Evolutionary conservation across 1,284 basidiomycete species (phyloP).

Genomic region (Mrakiaceae sp.): DNA sequence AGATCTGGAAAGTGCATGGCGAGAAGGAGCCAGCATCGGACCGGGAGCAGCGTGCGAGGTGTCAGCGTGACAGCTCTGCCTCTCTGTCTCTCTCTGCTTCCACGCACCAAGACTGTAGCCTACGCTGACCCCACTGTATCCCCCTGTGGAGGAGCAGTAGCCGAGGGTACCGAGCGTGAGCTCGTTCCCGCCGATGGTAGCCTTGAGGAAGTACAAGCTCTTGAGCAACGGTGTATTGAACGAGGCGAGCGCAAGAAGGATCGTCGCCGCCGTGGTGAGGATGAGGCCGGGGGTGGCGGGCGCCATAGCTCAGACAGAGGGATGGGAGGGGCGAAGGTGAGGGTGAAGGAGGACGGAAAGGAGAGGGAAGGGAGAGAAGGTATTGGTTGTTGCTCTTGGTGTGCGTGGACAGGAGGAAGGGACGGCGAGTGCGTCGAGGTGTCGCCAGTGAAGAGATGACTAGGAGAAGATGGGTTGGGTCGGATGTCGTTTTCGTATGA

Average conservation of each 20-base stretch:
- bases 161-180: conserved; percentile 75
- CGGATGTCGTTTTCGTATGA: too few relatives aligned
- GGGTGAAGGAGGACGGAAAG: not conserved
- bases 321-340: not conserved
- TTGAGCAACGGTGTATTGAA: conserved; percentile 79
- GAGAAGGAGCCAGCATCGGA: not conserved
- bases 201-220: conserved; percentile 71
- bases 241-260: conserved; percentile 64
- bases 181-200: conserved; percentile 41
- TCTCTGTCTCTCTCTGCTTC: too few relatives aligned
- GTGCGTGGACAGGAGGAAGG: not conserved
- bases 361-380: not conserved
- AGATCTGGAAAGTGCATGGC: not conserved
- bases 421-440: too few relatives aligned
- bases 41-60: too few relatives aligned
- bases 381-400: not conserved
- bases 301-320: not conserved
- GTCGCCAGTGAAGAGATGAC: too few relatives aligned
- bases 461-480: too few relatives aligned
- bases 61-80: too few relatives aligned
- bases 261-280: conserved; percentile 58
- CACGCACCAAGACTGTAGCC: conserved; percentile 71
- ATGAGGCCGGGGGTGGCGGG: conserved; percentile 69
- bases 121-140: conserved; percentile 60
- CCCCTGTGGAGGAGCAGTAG: conserved; percentile 52